Percentiles rank a stretch among this genome's conserved stretches.
phyloP scores from a whole-genome alignment of 2,329 filamentous ascomycete genomes.

The Colletotrichum nymphaeae region DNA sequence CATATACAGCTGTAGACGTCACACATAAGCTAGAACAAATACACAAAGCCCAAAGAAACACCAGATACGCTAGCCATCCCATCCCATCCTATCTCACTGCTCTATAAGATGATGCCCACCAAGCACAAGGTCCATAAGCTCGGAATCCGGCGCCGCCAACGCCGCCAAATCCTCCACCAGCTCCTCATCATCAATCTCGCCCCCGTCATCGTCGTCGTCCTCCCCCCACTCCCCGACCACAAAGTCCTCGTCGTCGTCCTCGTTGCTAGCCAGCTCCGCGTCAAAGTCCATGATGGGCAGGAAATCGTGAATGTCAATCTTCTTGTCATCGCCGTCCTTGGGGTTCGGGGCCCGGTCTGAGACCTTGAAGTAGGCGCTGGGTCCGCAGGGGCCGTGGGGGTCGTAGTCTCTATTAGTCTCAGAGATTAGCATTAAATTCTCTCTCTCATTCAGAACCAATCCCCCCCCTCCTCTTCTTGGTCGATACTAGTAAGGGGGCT shows the following conservation, averaged over 20 bases:
- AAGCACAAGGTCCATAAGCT: constrained; percentile 30
- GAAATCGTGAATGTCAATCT: constrained; percentile 36
- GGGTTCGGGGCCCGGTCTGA: constrained; percentile 46
- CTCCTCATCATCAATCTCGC: constrained; percentile 40
- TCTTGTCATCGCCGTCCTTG: constrained; percentile 32
- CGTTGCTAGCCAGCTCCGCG: constrained; percentile 38
- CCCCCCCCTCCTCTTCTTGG: no score
- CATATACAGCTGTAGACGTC: not conserved
- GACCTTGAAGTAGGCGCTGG: constrained; percentile 81
- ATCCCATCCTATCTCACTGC: not conserved
- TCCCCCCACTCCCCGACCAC: constrained; percentile 38
- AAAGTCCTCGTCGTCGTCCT: constrained; percentile 39
- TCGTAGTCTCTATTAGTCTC: constrained; percentile 67
- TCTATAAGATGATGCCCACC: constrained; percentile 25
- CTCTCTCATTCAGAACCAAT: not conserved
- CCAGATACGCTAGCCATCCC: no score
- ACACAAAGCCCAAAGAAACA: no score
- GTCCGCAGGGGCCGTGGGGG: constrained; percentile 75
- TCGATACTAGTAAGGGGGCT: not conserved
- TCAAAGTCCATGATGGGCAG: constrained; percentile 38
- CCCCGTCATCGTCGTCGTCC: constrained; percentile 44
- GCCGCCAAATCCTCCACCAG: constrained; percentile 40
- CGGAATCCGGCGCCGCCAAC: constrained; percentile 23
- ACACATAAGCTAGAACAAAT: not conserved
- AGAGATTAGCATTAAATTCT: not conserved